Evolutionary conservation across 2,329 filamentous ascomycete genomes (phyloP).

Genomic region (Aspergillus aculeatus): DNA sequence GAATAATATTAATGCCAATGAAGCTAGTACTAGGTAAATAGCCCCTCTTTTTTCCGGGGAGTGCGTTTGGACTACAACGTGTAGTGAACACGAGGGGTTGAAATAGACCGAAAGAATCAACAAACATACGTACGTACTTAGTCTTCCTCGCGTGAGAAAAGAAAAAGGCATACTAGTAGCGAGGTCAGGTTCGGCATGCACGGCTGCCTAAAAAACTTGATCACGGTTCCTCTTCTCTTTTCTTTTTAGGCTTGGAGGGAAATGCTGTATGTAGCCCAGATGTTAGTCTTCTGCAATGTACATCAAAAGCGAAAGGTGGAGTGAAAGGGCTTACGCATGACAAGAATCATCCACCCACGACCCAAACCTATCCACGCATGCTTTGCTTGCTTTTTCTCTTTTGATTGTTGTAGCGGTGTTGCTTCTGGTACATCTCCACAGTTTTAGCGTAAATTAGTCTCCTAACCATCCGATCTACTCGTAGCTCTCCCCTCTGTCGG

Average conservation of each 20-base stretch:
- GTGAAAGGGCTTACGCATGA: no score
- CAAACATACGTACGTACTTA: background rate
- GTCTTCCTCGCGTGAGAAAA: no score
- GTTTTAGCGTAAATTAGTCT: background rate
- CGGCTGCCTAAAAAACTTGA: constrained; percentile 1
- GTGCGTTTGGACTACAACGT: background rate
- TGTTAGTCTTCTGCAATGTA: no score
- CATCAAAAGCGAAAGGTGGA: no score
- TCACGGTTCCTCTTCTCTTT: background rate
- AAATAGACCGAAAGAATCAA: background rate
- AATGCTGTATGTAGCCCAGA: no score
- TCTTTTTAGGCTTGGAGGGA: no score
- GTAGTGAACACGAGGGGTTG: constrained; percentile 7
- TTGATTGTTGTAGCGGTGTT: background rate
- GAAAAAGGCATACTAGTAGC: no score
- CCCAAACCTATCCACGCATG: no score
- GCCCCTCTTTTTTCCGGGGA: no score
- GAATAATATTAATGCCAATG: background rate
- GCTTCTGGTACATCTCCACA: background rate
- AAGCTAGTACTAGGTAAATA: no score
- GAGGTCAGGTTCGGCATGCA: background rate
- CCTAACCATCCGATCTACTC: background rate
- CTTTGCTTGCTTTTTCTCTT: no score
- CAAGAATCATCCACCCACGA: no score
- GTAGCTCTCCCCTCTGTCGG: background rate